Evolutionary conservation across 164 flowering plant species (phyloP).

Genomic region (Pachysandra terminalis): DNA sequence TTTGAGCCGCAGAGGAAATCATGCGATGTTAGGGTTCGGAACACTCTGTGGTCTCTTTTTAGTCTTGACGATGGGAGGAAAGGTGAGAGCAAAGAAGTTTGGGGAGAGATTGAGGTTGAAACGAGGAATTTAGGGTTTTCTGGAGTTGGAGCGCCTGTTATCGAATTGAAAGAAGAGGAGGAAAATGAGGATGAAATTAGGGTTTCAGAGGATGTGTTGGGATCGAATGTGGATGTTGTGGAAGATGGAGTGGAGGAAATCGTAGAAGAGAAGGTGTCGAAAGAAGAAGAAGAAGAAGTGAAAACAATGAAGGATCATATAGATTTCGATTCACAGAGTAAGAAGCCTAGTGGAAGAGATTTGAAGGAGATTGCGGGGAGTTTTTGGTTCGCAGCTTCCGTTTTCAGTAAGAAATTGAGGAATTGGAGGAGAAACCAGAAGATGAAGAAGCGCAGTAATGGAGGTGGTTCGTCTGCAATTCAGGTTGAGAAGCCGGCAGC

Average conservation of each 20-base stretch:
- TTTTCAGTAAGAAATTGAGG: constrained; percentile 74
- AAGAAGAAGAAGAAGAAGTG: constrained; percentile 36
- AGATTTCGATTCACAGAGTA: constrained; percentile 61
- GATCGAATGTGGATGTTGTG: constrained; percentile 15
- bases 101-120: constrained; percentile 30
- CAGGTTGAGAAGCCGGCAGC: constrained; percentile 47
- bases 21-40: constrained; percentile 76
- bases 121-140: constrained; percentile 32
- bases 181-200: constrained; percentile 20
- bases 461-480: constrained; percentile 27
- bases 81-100: constrained; percentile 7
- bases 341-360: constrained; percentile 46
- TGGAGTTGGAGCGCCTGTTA: constrained; percentile 32
- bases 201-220: constrained; percentile 26
- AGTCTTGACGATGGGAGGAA: constrained; percentile 48
- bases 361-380: constrained; percentile 70
- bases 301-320: constrained; percentile 91
- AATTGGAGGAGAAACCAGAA: constrained; percentile 82
- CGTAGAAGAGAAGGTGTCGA: constrained; percentile 22
- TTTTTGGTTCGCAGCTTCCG: constrained; percentile 78
- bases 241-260: constrained; percentile 21
- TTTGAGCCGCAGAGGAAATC: constrained; percentile 82
- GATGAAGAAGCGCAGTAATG: constrained; percentile 38
- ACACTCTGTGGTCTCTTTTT: constrained; percentile 56
- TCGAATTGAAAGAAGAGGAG: constrained; percentile 24